These are phyloP conservation scores for Vitis amurensis DNA, from an alignment of 164 flowering plant species.

Conservation along the genomic window DNA sequence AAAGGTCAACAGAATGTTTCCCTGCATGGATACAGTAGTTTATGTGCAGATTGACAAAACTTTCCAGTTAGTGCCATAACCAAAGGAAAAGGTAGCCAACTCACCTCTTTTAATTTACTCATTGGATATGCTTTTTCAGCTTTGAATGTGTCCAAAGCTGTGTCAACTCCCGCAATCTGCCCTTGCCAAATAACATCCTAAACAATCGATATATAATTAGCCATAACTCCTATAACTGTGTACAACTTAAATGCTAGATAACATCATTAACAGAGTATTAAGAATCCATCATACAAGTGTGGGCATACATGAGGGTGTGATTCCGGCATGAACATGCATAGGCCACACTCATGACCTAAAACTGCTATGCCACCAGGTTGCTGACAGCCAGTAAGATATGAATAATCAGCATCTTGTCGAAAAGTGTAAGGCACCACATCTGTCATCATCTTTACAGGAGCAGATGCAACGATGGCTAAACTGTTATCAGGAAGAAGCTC, in stretches of 20 bases:
- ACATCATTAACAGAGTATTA: neutral
- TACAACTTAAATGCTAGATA: neutral
- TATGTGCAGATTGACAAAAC: neutral
- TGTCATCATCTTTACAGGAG: constrained; percentile 97
- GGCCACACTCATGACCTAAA: constrained; percentile 75
- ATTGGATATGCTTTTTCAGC: constrained; percentile 83
- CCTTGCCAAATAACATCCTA: constrained; percentile 95
- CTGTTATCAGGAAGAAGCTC: constrained; percentile 81
- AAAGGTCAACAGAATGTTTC: neutral
- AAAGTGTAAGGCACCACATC: constrained; percentile 91
- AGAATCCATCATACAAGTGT: neutral
- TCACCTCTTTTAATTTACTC: constrained; percentile 56
- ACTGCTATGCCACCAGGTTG: constrained; percentile 98
- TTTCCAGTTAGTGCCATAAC: neutral
- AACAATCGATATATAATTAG: constrained; percentile 5
- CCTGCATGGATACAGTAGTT: neutral
- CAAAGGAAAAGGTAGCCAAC: constrained; percentile 1
- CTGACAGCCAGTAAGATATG: constrained; percentile 87
- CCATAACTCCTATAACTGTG: neutral
- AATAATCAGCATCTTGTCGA: constrained; percentile 89
- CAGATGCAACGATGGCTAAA: constrained; percentile 86
- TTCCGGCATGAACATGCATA: constrained; percentile 99
- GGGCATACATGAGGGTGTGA: constrained; percentile 56
- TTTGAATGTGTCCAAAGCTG: constrained; percentile 69
- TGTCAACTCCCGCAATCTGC: constrained; percentile 80